Evolutionary conservation across 371 early-diverging fungal species (phyloP), one percentile per base, ranked within the genome.

Genomic region (Rhizopus delemar): DNA sequence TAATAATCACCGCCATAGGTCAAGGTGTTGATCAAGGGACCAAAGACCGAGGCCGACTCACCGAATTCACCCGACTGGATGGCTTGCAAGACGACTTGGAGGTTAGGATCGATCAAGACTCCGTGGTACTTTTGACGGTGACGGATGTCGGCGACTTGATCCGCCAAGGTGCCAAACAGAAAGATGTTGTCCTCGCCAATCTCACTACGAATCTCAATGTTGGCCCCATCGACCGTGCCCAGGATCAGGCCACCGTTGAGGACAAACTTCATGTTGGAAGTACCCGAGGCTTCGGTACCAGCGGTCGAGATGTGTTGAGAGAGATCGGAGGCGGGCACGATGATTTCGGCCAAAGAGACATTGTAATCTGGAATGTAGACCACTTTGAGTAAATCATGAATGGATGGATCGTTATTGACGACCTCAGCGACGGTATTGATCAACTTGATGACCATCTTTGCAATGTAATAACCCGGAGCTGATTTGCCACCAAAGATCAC

Each of bases 191-290:
- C 96, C 38, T 88, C 83, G 16, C 96, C 96, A 68, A 94, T 87
- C 66, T 96, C 94, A 65, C 95, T 95, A 63, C 85, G 84, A 73
- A 96, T 96, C 69, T 96, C 96, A 75, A 96, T 92, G 75, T 96
- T 96, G 61, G 96, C 96, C 46, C 93, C 93, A 60, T 92, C 92
- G 41, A 92, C 83, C 0, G 92, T 92, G 66, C 92, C 92, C 22
- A 92, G 77, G 67, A 96, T 96, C 45, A 96, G 71, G 56, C 96
- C 96, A 56, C 96, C 95, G 68, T 96, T 96, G 41, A 96, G 74
- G 43, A 95, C 96, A 80, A 96, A 96, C 83, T 96, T 96, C 95
- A 96, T 96, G 85, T 96, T 96, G 36, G 93, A 93, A 4, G 96
- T 96, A 46, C 96, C 96, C 15, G 94, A 93, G 15, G 96, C 96